Evolutionary conservation across 2,329 filamentous ascomycete species (phyloP).

Genomic region (Penicillium sp.): DNA sequence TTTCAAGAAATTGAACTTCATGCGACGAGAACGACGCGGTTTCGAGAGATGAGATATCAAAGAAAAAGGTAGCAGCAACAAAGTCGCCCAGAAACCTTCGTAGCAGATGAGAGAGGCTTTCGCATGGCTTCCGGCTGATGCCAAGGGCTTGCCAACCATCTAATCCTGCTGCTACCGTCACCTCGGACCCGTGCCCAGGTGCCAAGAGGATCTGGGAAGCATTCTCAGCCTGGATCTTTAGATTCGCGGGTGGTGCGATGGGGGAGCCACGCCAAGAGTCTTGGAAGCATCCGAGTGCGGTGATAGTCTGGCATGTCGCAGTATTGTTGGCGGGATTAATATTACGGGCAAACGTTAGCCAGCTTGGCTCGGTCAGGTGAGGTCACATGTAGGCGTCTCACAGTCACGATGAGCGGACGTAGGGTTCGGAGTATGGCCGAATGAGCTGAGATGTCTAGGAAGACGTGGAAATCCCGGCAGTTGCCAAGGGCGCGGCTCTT

Average conservation of each 20-base stretch:
- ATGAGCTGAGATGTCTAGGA: not conserved
- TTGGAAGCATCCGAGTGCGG: constrained; percentile 2
- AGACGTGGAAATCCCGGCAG: not conserved
- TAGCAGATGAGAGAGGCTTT: not conserved
- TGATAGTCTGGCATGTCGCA: not conserved
- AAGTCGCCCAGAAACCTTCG: not conserved
- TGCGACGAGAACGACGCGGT: not conserved
- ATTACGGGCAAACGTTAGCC: not conserved
- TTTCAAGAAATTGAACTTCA: not conserved
- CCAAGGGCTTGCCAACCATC: constrained; percentile 5
- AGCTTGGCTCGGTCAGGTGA: not conserved
- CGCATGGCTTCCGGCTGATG: not conserved
- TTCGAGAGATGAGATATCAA: not conserved
- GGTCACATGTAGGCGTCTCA: not conserved
- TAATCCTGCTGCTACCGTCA: not conserved
- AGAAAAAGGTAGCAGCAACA: not conserved
- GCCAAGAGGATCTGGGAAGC: constrained; percentile 4
- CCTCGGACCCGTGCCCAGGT: constrained; percentile 9
- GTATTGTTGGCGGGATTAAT: not conserved
- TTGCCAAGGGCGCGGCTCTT: constrained; percentile 1
- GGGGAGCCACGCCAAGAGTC: constrained; percentile 6
- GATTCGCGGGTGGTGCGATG: not conserved
- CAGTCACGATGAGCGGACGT: not conserved
- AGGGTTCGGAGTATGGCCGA: not conserved
- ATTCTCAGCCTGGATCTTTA: not conserved